Percentiles rank a stretch among this genome's conserved stretches.
Evolutionary conservation across 352 stramenopile species (phyloP).

Genomic region (Hyaloperonospora arabidopsidis): DNA sequence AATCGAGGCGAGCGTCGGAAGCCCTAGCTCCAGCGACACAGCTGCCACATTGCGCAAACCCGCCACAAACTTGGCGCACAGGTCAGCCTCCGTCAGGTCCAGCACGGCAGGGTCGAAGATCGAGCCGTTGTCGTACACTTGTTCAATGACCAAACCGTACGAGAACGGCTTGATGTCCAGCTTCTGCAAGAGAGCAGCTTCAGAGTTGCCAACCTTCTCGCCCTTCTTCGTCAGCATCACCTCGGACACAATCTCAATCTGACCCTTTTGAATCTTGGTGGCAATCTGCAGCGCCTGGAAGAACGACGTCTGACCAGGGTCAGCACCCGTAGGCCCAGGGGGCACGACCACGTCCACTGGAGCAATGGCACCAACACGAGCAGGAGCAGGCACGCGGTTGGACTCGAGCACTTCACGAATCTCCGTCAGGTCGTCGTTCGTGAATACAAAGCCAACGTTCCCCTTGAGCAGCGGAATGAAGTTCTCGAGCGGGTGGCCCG

Average conservation of each 20-base stretch:
- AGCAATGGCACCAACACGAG: constrained; percentile 92
- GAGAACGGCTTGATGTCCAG: constrained; percentile 98
- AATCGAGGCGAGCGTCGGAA: constrained; percentile 96
- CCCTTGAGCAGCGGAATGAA: constrained; percentile 87
- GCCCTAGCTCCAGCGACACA: constrained; percentile 92
- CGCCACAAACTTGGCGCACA: constrained; percentile 93
- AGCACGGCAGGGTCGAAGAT: constrained; percentile 98
- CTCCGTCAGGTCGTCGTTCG: constrained; percentile 93
- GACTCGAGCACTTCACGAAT: constrained; percentile 84
- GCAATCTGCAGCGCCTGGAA: constrained; percentile 99
- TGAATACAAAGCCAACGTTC: constrained; percentile 99
- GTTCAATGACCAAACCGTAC: constrained; percentile 95
- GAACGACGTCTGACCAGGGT: constrained; percentile 99
- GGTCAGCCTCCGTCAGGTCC: constrained; percentile 96
- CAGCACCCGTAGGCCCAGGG: constrained; percentile 95
- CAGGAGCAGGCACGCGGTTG: constrained; percentile 93
- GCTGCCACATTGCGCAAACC: constrained; percentile 92
- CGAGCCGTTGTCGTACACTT: constrained; percentile 98
- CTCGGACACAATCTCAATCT: constrained; percentile 99
- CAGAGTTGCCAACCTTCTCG: constrained; percentile 97
- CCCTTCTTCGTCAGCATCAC: constrained; percentile 93
- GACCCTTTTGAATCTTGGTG: constrained; percentile 99
- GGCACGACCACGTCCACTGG: constrained; percentile 95
- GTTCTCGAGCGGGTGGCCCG: constrained; percentile 89
- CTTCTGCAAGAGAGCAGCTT: constrained; percentile 97